Evolutionary conservation across 768 basidiomycete species (phyloP).

Genomic region (Mycena latifolia): DNA sequence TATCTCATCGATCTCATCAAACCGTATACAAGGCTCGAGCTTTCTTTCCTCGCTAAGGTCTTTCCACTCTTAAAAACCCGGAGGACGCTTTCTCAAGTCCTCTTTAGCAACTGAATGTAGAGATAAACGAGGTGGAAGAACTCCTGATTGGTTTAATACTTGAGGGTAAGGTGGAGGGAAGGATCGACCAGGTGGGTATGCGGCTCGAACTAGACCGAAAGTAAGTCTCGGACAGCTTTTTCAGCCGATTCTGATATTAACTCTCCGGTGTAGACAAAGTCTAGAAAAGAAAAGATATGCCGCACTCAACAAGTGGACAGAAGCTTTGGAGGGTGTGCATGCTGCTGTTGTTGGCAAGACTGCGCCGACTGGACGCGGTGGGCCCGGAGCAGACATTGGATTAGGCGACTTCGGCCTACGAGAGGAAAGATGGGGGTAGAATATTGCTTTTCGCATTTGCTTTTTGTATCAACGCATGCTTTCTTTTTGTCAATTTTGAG

Average conservation of each 20-base stretch:
- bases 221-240: conserved; percentile 56
- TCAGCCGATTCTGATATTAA: not conserved
- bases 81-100: conserved; percentile 1
- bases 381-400: conserved; percentile 49
- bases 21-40: conserved; percentile 94
- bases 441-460: conserved; percentile 27
- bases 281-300: conserved; percentile 89
- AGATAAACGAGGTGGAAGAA: conserved; percentile 91
- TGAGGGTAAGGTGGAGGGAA: conserved; percentile 97
- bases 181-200: conserved; percentile 97
- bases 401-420: conserved; percentile 48
- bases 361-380: conserved; percentile 55
- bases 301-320: conserved; percentile 86
- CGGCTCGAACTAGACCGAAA: conserved; percentile 91
- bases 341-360: conserved; percentile 82
- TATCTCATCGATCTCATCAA: conserved; percentile 99
- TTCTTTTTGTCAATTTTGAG: conserved; percentile 24
- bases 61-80: not conserved
- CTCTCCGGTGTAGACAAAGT: conserved; percentile 69
- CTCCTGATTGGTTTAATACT: conserved; percentile 93
- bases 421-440: conserved; percentile 52
- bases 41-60: conserved; percentile 91
- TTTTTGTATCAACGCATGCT: conserved; percentile 37
- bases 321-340: conserved; percentile 83
- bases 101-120: conserved; percentile 93